Conservation (phyloP, 139 green algal species). For the Mesotaenium endlicherianum region DNA sequence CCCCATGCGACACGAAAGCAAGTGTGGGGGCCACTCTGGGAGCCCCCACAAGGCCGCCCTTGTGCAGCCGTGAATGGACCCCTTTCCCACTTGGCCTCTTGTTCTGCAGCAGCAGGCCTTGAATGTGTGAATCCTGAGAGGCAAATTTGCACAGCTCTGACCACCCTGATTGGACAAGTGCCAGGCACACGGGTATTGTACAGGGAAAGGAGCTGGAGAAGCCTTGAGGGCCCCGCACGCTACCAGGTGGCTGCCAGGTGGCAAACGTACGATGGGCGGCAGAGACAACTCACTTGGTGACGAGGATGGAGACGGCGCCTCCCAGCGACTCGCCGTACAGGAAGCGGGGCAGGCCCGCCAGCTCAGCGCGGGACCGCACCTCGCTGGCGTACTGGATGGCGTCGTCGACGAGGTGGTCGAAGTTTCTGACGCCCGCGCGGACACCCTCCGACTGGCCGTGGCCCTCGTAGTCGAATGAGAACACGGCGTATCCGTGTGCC, state of each 20-base stretch:
- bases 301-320: slow-evolving; percentile 26
- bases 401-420: slow-evolving; percentile 30
- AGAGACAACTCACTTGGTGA: neutral
- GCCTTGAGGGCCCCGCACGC: neutral
- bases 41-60: neutral
- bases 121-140: neutral
- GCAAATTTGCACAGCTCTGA: neutral
- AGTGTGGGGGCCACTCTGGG: neutral
- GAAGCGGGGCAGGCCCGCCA: neutral
- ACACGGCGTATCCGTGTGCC: slow-evolving; percentile 22
- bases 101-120: neutral
- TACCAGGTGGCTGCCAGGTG: neutral
- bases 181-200: neutral
- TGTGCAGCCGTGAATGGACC: too few species aligned
- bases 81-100: too few species aligned
- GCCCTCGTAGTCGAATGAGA: slow-evolving; percentile 41
- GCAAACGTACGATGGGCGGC: neutral
- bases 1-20: neutral
- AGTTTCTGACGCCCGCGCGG: neutral
- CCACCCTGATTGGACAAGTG: neutral
- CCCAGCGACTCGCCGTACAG: slow-evolving; percentile 45
- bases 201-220: neutral
- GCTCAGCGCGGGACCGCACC: neutral
- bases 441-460: slow-evolving; percentile 30
- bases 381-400: neutral